Base-by-base conservation (phyloP, 2,329 filamentous ascomycete genomes). In the Venturia effusa region DNA sequence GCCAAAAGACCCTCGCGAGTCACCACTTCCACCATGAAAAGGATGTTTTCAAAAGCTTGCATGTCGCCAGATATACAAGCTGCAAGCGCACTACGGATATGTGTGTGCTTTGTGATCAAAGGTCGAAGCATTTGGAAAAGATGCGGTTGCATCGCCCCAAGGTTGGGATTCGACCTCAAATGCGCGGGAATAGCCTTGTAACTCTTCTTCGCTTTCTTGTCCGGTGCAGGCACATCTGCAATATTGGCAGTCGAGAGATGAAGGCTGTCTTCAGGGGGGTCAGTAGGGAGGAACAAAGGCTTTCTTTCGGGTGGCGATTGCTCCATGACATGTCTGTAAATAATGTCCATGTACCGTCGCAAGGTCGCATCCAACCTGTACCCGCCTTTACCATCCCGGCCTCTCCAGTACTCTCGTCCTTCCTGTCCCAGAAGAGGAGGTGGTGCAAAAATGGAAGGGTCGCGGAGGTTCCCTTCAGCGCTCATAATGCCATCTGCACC, bases 401-500 rank as follows among this genome's bases (percentile, higher is more conserved):
- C 90, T 40, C 88, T 81, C 92, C 93, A 97, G 75, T 94, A 97
- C 70, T 95, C 92, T 65, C 88, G 81, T 0, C 85, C 85, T 73
- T 90, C 85, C 59, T 85, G 74, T 0, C 86, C 88, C 0, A 78
- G 70, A 0, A 83, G 73, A 0, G 91, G 91, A 19, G 85, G 80
- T 39, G 80, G 76, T 17, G 88, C 85, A 71, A 99, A 99, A 54
- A 99, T 88, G 1, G 85, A 86, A 0, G 94, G 94, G 72, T 99
- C 91, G 71, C 91, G 93, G 0, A 99, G 81, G 72, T 97, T 96
- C 0, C 92, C 94, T 76, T 99, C 94, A 5, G 94, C 94, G 68
- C 88, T 93, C 94, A 99, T 97, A 61, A 99, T 85, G 22, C 84
- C 94, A 74, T 99, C 94, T 1, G 88, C 93, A 0, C 92, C 92